phyloP scores from a whole-genome alignment of 73 alveolate genomes.

The Blepharisma stoltei region DNA sequence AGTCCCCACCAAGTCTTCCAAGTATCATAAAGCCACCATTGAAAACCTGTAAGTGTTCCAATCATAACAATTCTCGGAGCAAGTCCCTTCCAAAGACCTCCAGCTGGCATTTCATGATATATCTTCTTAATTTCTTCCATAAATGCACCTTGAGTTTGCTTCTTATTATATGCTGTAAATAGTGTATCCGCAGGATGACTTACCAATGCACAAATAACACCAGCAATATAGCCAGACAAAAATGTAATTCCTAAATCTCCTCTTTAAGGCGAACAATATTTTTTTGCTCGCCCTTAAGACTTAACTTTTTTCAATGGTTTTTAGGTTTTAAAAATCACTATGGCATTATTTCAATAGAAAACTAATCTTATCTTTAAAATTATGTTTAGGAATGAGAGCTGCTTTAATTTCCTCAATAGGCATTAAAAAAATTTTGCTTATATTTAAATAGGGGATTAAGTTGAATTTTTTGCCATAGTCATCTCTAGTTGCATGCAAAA shows the following conservation, averaged over 20 bases:
- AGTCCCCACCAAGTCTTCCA: slow-evolving; percentile 45
- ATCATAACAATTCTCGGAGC: slow-evolving; percentile 74
- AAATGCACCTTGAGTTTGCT: slow-evolving; percentile 40
- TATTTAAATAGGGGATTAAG: too few species aligned
- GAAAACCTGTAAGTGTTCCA: slow-evolving; percentile 79
- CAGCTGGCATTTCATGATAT: slow-evolving; percentile 51
- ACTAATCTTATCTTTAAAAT: too few species aligned
- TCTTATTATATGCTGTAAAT: slow-evolving; percentile 57
- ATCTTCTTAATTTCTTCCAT: slow-evolving; percentile 39
- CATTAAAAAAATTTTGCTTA: neutral
- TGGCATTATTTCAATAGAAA: too few species aligned
- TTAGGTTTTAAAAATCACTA: too few species aligned
- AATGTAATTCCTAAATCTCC: slow-evolving; percentile 54
- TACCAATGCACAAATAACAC: slow-evolving; percentile 74
- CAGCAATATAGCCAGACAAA: slow-evolving; percentile 76
- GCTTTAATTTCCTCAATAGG: neutral
- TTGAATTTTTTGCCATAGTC: slow-evolving; percentile 65
- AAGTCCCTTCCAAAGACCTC: slow-evolving; percentile 61
- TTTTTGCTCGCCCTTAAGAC: too few species aligned
- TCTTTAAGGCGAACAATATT: too few species aligned
- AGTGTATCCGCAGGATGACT: slow-evolving; percentile 83
- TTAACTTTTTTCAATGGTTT: too few species aligned
- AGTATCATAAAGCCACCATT: slow-evolving; percentile 75
- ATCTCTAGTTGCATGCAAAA: slow-evolving; percentile 59
- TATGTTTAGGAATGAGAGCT: too few species aligned